Evolutionary conservation across 768 basidiomycete species (phyloP).

Genomic region (Leccinum aurantiacum): DNA sequence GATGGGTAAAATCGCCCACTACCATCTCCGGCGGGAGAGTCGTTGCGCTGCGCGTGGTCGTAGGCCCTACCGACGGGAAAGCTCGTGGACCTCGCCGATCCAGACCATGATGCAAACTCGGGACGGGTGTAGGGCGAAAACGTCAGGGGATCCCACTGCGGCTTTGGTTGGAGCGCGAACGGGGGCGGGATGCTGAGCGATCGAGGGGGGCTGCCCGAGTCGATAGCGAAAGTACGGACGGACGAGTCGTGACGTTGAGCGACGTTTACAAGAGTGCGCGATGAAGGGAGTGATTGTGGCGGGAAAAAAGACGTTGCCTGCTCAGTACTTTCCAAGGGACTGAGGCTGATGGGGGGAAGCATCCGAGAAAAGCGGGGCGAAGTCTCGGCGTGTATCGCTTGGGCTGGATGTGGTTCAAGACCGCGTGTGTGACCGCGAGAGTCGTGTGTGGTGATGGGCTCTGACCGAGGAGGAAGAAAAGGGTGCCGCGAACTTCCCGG

Average conservation of each 20-base stretch:
- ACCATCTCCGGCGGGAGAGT: conserved; percentile 1
- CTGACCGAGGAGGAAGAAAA: conserved; percentile 7
- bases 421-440: conserved; percentile 18
- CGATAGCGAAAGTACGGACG: conserved; percentile 17
- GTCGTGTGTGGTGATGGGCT: conserved; percentile 11
- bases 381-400: conserved; percentile 11
- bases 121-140: conserved; percentile 41
- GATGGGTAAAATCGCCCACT: conserved; percentile 14
- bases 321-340: conserved; percentile 19
- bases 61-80: conserved; percentile 15
- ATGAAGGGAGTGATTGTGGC: conserved; percentile 33
- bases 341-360: conserved; percentile 29
- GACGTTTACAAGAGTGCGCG: conserved; percentile 16
- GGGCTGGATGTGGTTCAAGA: conserved; percentile 11
- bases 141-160: conserved; percentile 57
- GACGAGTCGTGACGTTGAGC: conserved; percentile 22
- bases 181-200: conserved; percentile 45
- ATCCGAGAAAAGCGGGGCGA: conserved; percentile 29
- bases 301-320: conserved; percentile 28
- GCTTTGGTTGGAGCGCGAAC: conserved; percentile 64
- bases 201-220: conserved; percentile 13
- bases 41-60: conserved; percentile 18
- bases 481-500: neutral
- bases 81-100: conserved; percentile 28
- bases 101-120: conserved; percentile 35